Base-by-base conservation (phyloP, 345 rosid species). In the Turritis glabra region DNA sequence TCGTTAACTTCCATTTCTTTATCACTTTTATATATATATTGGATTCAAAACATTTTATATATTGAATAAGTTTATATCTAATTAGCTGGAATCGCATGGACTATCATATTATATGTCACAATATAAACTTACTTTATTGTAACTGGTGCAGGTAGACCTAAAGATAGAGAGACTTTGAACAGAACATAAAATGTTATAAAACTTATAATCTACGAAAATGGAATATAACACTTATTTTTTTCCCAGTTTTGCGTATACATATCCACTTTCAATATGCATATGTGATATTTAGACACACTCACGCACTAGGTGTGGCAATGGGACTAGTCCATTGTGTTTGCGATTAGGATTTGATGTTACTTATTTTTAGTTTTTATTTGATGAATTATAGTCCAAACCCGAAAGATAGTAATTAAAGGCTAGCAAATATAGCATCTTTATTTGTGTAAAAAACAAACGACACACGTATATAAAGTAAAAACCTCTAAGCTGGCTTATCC, bases 21-120 rank as follows among this genome's bases (percentile, higher is more conserved):
- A 26, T 64, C 64, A 73, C 19, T 72, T 43, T 19, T 4, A 26
- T 57, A 57, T 43, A 14, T 4, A 26, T 57, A 57, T 54, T 25
- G 21, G 21, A 32, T 43, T 61, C 22, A 50, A 18, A 13, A 5
- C 18, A 30, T 13, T 32, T 25, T 33, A 58, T 46, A 17, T 46
- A 1, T 37, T 37, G 33, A 27, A 52, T 37, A 7, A 48, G 50
- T 37, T 25, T n/a, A 37, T 61, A 25, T 58, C 8, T 26, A 0
- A 22, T 19, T 30, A 21, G 46, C 56, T 59, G 43, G 41, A 35
- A 35, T 5, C 22, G 63, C 33, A 40, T 40, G 63, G 69, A 52
- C 70, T 50, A 26, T 40, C 35, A 63, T 72, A 26, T 18, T 13
- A 37, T 29, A 38, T 72, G 18, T 51, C 30, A 17, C 37, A 25